Evolutionary conservation across 139 green algal species (phyloP).

Genomic region (Desmodesmus armatus): DNA sequence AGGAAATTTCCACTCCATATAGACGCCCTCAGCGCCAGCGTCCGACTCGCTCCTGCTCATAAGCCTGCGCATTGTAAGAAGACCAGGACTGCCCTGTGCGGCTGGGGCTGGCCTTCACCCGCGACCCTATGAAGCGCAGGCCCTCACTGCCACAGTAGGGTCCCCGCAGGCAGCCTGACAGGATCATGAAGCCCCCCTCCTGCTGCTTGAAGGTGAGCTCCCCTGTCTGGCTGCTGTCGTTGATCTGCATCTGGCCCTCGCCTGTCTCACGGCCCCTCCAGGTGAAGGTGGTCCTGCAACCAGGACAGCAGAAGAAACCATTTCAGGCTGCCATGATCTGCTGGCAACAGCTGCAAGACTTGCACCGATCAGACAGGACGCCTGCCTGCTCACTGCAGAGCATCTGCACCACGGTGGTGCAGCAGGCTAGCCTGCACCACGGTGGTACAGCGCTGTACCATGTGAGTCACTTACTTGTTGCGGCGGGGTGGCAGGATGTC

Average conservation of each 20-base stretch:
- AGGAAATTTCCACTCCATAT: too few relatives aligned
- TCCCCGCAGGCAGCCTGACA: neutral
- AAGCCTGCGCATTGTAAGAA: neutral
- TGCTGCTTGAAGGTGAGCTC: neutral
- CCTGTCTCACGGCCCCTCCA: neutral
- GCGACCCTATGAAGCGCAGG: neutral
- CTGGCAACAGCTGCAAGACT: too few relatives aligned
- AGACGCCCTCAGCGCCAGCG: neutral
- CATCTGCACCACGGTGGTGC: too few relatives aligned
- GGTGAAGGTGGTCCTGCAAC: neutral
- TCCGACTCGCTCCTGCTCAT: neutral
- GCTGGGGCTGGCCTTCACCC: neutral
- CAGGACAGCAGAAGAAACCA: too few relatives aligned
- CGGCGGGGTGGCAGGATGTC: neutral
- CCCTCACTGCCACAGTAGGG: neutral
- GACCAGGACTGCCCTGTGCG: neutral
- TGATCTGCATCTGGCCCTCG: neutral
- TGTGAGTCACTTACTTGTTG: neutral
- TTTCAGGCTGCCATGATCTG: too few relatives aligned
- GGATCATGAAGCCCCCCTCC: neutral
- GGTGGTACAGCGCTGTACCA: too few relatives aligned
- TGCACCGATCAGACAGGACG: too few relatives aligned
- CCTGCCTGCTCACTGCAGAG: too few relatives aligned
- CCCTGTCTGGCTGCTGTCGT: neutral
- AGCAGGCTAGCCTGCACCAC: too few relatives aligned